phyloP scores from a whole-genome alignment of 2,329 filamentous ascomycete genomes.

The Claviceps sp. region DNA sequence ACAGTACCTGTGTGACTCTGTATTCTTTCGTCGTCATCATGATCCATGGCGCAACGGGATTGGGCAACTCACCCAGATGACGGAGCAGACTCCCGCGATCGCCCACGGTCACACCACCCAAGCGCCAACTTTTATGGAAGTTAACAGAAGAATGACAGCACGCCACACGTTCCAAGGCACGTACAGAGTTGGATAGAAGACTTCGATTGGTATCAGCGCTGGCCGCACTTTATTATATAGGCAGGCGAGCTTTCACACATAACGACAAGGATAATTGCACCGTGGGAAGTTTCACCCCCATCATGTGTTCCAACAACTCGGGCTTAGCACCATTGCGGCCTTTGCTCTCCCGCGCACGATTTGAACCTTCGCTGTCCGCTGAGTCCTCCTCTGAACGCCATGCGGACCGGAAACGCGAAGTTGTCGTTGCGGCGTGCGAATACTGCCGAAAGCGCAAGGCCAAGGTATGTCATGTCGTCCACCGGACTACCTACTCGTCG shows the following conservation, averaged over 20 bases:
- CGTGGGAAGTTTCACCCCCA: neutral
- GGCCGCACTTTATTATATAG: neutral
- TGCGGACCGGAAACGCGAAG: neutral
- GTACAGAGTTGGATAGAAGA: too few species aligned
- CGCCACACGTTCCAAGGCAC: too few species aligned
- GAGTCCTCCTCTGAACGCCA: neutral
- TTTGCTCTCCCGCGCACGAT: neutral
- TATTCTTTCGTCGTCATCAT: too few species aligned
- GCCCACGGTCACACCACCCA: too few species aligned
- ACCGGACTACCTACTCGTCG: neutral
- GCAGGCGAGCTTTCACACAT: neutral
- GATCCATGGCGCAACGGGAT: too few species aligned
- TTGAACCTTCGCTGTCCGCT: neutral
- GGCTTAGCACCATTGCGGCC: neutral
- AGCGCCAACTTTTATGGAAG: too few species aligned
- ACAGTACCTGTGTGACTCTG: too few species aligned
- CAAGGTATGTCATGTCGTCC: neutral
- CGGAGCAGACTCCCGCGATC: too few species aligned
- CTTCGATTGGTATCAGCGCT: too few species aligned
- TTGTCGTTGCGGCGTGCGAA: neutral
- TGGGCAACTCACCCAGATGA: too few species aligned
- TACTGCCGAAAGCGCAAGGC: slow-evolving; percentile 1
- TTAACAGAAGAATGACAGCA: too few species aligned
- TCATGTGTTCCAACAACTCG: neutral
- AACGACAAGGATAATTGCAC: neutral